phyloP scores from a whole-genome alignment of 345 rosid genomes.

The Syzygium aqueum region DNA sequence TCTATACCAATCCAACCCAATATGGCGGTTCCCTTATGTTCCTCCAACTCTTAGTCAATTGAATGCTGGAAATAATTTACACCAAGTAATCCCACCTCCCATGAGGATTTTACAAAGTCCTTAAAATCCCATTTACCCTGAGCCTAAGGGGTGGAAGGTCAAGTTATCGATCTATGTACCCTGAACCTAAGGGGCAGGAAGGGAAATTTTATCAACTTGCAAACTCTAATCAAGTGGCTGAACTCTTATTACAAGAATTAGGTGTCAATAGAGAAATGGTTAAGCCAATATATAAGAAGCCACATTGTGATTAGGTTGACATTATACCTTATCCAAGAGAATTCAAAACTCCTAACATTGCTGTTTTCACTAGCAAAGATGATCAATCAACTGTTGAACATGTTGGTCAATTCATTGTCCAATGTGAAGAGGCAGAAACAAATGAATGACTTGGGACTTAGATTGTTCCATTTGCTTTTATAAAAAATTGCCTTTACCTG shows the following conservation, averaged over 20 bases:
- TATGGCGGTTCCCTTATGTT: background rate
- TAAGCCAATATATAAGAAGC: background rate
- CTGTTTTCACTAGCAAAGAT: too few species aligned
- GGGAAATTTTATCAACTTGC: background rate
- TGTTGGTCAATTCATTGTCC: background rate
- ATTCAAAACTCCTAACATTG: background rate
- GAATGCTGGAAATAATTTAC: background rate
- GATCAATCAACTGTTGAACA: too few species aligned
- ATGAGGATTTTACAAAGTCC: background rate
- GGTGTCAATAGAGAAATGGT: background rate
- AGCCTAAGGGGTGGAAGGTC: background rate
- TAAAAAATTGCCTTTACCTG: background rate
- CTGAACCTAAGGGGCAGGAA: background rate
- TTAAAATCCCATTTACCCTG: background rate
- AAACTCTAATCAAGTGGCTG: background rate
- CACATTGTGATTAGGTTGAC: background rate
- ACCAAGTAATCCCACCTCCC: fast-evolving
- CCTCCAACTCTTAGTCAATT: background rate
- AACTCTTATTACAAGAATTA: background rate
- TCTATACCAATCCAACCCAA: background rate
- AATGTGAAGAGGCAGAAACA: background rate
- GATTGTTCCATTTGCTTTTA: background rate
- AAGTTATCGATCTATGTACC: too few species aligned
- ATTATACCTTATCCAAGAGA: background rate
- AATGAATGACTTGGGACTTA: background rate